phyloP scores from a whole-genome alignment of 1,284 basidiomycete genomes.

The Prillingera fragicola region DNA sequence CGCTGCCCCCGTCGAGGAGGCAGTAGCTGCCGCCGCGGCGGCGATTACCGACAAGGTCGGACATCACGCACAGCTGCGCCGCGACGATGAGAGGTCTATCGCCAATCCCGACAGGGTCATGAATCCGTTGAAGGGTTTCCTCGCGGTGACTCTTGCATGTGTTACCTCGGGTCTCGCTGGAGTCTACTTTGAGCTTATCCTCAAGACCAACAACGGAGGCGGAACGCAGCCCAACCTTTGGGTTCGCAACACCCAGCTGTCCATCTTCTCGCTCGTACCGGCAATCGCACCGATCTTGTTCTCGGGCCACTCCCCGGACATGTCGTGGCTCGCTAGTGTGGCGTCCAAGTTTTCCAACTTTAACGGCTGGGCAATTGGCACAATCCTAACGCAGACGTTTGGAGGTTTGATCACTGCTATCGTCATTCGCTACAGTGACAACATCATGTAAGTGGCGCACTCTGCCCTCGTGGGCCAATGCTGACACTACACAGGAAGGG shows the following conservation, averaged over 20 bases:
- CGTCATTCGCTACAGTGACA: conserved; percentile 54
- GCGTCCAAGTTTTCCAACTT: conserved; percentile 53
- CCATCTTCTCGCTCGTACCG: conserved; percentile 85
- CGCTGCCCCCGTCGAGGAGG: not conserved
- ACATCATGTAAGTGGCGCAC: conserved; percentile 43
- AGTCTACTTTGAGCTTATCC: conserved; percentile 96
- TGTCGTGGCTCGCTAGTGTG: conserved; percentile 30
- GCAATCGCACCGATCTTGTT: conserved; percentile 79
- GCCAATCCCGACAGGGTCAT: conserved; percentile 43
- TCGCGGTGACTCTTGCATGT: conserved; percentile 82
- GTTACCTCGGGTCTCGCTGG: conserved; percentile 96
- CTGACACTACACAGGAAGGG: conserved; percentile 56
- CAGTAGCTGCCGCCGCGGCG: not conserved
- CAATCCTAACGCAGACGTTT: conserved; percentile 78
- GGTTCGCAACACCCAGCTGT: conserved; percentile 95
- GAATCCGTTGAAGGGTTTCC: conserved; percentile 75
- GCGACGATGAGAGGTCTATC: too few relatives aligned
- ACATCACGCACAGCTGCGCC: too few relatives aligned
- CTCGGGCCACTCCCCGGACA: conserved; percentile 40
- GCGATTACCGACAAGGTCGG: not conserved
- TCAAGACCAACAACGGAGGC: conserved; percentile 62
- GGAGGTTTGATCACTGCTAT: conserved; percentile 83
- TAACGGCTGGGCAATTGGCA: conserved; percentile 84
- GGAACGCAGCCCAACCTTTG: conserved; percentile 62
- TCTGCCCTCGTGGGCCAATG: not conserved